Percentiles rank a stretch among this genome's conserved stretches.
Conservation (phyloP, 805 yeast genomes). For the Kluyveromyces wickerhamii region DNA sequence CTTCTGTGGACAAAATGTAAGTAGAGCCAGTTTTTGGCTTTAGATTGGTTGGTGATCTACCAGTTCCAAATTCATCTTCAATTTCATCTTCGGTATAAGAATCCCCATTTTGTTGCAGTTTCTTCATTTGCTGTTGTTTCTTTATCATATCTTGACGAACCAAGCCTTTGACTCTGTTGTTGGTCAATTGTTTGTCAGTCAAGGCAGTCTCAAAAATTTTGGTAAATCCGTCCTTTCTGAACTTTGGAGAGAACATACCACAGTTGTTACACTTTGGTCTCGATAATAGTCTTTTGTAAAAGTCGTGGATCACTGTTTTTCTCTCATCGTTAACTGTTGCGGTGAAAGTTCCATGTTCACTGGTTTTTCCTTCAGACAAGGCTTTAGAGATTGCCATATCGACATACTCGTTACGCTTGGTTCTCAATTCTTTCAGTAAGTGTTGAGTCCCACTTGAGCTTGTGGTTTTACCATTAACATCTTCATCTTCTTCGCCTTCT, state of each 20-base stretch:
- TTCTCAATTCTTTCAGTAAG: slow-evolving; percentile 41
- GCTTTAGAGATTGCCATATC: slow-evolving; percentile 64
- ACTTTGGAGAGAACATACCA: slow-evolving; percentile 89
- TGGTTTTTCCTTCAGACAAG: slow-evolving; percentile 64
- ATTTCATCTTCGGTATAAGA: slow-evolving; percentile 20
- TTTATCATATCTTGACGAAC: slow-evolving; percentile 64
- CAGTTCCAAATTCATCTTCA: slow-evolving; percentile 29
- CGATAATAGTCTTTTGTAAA: slow-evolving; percentile 62
- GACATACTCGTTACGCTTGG: slow-evolving; percentile 62
- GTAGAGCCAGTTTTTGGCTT: slow-evolving; percentile 68
- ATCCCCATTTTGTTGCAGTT: slow-evolving; percentile 22
- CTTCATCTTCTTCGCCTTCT: slow-evolving; percentile 43
- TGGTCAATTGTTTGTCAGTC: slow-evolving; percentile 68
- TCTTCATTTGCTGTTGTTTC: slow-evolving; percentile 26
- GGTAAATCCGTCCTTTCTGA: slow-evolving; percentile 89
- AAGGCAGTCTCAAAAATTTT: slow-evolving; percentile 87
- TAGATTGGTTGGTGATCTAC: slow-evolving; percentile 37
- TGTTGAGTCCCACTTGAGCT: slow-evolving; percentile 30
- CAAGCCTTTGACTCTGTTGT: slow-evolving; percentile 77
- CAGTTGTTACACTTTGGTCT: slow-evolving; percentile 93
- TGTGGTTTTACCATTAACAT: slow-evolving; percentile 29
- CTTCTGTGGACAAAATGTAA: slow-evolving; percentile 81
- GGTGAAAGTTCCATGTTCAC: slow-evolving; percentile 62
- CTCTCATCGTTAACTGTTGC: slow-evolving; percentile 86
- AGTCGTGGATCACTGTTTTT: slow-evolving; percentile 61